Base-by-base conservation (phyloP, 2,329 filamentous ascomycete species). In the Cryphonectria naterciae region DNA sequence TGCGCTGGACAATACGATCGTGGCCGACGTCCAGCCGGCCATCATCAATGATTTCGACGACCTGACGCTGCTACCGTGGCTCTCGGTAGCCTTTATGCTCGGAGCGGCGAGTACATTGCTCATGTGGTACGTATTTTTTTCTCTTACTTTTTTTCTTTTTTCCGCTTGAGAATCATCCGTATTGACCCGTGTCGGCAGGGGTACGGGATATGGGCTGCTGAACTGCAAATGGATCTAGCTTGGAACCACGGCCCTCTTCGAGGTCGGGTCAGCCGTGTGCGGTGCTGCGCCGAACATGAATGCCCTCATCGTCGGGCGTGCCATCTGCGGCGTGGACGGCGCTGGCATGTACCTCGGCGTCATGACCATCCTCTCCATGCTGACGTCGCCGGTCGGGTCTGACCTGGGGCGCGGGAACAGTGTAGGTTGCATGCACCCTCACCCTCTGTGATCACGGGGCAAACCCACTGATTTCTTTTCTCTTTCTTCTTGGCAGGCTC, bases 301-400 rank as follows among this genome's bases (percentile, higher is more conserved):
- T 73, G 79, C 81, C n/a, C 70, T 86, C n/a, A 86, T 86, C 67
- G 73, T 83, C 8, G 83, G 83, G 25, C 77, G 83, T 19, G 81
- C 79, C 17, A 77, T 84, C n/a, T 79, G 79, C 67, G 83, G 83
- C 64, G 74, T 79, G 28, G 82, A 83, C 0, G 83, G 82, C 0
- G 75, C 75, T 2, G 83, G 83, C 1, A 79, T 82, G 73, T 83
- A 83, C 52, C 67, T 78, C 2, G 79, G 65, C 0, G 68, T 74
- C 32, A 73, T 77, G 54, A 82, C 81, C 69, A 76, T 80, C n/a
- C 74, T 68, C 17, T 72, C 75, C 1, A 75, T 75, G 1, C 13
- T 19, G 79, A 78, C 2, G 67, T 39, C 37, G 37, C 37, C 37
- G 80, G 4, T 73, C 74, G 6, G 43, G 43, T 46, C 17, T 46